A percentile compares a stretch with the other conserved stretches of the same genome.
These are phyloP conservation scores for Pythium aphanidermatum DNA, from an alignment of 352 stramenopile species.

Conservation along the genomic window DNA sequence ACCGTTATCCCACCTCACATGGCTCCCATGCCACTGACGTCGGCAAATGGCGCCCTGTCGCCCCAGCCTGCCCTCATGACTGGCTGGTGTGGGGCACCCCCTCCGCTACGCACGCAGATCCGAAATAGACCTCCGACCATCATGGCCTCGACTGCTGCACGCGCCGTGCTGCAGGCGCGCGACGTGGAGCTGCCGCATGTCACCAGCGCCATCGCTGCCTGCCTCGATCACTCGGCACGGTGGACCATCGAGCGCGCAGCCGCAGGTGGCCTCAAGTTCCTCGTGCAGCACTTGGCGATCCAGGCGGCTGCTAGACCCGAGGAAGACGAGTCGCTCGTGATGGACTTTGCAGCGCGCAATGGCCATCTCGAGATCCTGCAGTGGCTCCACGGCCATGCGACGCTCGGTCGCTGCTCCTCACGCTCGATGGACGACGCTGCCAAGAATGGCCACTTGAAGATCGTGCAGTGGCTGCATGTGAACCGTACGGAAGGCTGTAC, in stretches of 20 bases:
- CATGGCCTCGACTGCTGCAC: constrained; percentile 54
- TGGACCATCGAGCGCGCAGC: constrained; percentile 66
- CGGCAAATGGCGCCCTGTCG: no score
- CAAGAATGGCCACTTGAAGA: constrained; percentile 48
- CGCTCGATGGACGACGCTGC: constrained; percentile 62
- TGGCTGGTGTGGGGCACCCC: no score
- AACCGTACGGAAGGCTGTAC: constrained; percentile 67
- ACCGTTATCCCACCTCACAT: no score
- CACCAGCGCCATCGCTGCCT: constrained; percentile 35
- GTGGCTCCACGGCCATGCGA: constrained; percentile 43
- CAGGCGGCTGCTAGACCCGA: constrained; percentile 17
- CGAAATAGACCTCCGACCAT: constrained; percentile 9
- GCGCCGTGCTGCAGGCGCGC: constrained; percentile 34
- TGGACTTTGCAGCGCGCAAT: constrained; percentile 67
- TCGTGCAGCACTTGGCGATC: constrained; percentile 62
- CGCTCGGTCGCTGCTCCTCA: constrained; percentile 36
- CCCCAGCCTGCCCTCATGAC: no score
- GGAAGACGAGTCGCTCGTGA: constrained; percentile 43
- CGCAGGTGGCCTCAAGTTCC: constrained; percentile 49
- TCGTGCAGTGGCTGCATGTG: constrained; percentile 64
- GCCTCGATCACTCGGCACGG: constrained; percentile 41
- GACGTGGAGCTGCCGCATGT: constrained; percentile 59
- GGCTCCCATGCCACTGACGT: no score
- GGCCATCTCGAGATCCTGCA: constrained; percentile 70
- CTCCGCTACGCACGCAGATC: no score